Conservation (phyloP, 371 early-diverging fungal genomes). For the Mucor circinelloides region DNA sequence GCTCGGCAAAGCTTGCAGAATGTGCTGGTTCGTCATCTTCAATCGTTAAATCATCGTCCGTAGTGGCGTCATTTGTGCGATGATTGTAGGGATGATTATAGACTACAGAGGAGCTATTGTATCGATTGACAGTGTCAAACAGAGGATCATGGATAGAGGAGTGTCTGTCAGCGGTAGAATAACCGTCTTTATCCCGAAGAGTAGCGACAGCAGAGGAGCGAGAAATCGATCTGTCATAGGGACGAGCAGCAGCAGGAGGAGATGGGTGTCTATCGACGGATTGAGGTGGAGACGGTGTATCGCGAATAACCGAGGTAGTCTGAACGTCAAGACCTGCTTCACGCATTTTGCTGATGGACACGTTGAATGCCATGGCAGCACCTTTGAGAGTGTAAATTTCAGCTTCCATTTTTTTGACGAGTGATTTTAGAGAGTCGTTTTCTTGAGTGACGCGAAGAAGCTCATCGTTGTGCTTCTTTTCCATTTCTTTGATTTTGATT, state of each 20-base stretch:
- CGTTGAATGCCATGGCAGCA: conserved; percentile 29
- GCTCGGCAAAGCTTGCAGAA: conserved; percentile 18
- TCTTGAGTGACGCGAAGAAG: conserved; percentile 17
- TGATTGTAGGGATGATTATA: not conserved
- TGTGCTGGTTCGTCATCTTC: not conserved
- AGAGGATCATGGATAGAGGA: not conserved
- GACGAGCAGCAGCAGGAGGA: not conserved
- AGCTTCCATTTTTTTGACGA: conserved; percentile 50
- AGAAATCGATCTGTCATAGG: not conserved
- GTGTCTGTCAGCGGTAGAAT: not conserved
- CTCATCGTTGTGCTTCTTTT: conserved; percentile 16
- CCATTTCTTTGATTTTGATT: conserved; percentile 18
- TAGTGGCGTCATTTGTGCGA: not conserved
- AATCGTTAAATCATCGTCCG: conserved; percentile 8
- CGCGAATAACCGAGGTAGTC: not conserved
- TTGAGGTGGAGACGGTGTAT: conserved; percentile 4
- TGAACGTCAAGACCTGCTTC: conserved; percentile 23
- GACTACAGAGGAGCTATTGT: not conserved
- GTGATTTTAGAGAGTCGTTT: conserved; percentile 19
- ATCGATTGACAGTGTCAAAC: not conserved
- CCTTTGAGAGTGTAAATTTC: conserved; percentile 40
- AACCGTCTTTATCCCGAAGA: conserved; percentile 1
- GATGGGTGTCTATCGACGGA: conserved; percentile 1
- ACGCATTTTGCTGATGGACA: conserved; percentile 22
- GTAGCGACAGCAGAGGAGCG: not conserved